These are phyloP conservation scores for Phytophthora quininea DNA, from an alignment of 352 stramenopile species.

Conservation along the genomic window DNA sequence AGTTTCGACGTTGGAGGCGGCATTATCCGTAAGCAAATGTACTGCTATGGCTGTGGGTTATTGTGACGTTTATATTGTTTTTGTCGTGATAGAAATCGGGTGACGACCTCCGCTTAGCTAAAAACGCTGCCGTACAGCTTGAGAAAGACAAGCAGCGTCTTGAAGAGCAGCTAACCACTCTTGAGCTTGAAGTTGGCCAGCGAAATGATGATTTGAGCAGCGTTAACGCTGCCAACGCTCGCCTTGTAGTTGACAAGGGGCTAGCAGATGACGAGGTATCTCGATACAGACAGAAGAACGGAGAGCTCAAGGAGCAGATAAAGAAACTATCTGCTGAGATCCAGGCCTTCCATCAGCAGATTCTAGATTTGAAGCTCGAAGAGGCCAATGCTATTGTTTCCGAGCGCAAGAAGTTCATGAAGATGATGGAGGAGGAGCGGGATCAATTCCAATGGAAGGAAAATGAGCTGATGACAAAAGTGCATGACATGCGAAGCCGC, in stretches of 20 bases:
- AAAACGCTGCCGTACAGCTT: slow-evolving; percentile 16
- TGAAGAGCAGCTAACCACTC: slow-evolving; percentile 22
- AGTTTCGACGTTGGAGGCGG: slow-evolving; percentile 22
- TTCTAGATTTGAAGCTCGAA: slow-evolving; percentile 58
- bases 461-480: slow-evolving; percentile 54
- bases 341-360: slow-evolving; percentile 52
- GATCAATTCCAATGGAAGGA: slow-evolving; percentile 61
- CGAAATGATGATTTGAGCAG: slow-evolving; percentile 20
- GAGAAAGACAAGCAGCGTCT: slow-evolving; percentile 36
- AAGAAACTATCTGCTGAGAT: slow-evolving; percentile 35
- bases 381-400: slow-evolving; percentile 59
- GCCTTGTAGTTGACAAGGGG: slow-evolving; percentile 33
- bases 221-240: slow-evolving; percentile 21
- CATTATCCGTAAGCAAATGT: slow-evolving; percentile 25
- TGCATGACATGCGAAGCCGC: slow-evolving; percentile 55
- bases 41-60: no score
- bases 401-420: slow-evolving; percentile 59
- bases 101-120: slow-evolving; percentile 19
- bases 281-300: slow-evolving; percentile 21
- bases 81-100: slow-evolving; percentile 25
- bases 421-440: slow-evolving; percentile 57
- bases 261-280: slow-evolving; percentile 22
- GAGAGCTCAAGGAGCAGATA: slow-evolving; percentile 33
- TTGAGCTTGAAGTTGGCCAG: slow-evolving; percentile 26
- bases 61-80: background rate